phyloP scores from a whole-genome alignment of 23 red algal species.

The Pyropia haitanensis region DNA sequence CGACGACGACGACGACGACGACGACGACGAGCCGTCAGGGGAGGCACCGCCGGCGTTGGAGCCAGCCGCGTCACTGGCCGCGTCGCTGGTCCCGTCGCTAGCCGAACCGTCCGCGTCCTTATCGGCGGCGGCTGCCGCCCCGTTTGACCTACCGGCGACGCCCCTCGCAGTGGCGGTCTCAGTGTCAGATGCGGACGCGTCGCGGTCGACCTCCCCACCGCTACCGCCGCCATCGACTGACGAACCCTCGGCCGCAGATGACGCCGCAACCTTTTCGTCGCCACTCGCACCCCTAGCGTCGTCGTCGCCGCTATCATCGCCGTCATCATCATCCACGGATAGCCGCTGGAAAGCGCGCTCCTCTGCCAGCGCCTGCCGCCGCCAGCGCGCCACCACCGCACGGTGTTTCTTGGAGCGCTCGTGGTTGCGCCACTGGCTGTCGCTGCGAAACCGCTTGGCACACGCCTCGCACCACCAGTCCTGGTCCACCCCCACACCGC shows the following conservation, averaged over 20 bases:
- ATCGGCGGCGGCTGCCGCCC: too few relatives aligned
- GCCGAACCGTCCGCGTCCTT: too few relatives aligned
- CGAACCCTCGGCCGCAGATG: background rate
- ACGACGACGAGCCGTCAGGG: too few relatives aligned
- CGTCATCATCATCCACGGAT: background rate
- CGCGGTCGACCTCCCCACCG: background rate
- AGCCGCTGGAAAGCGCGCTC: background rate
- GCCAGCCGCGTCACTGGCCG: too few relatives aligned
- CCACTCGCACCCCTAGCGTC: background rate
- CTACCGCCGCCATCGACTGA: background rate
- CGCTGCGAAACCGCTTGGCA: conserved; percentile 62
- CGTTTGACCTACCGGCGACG: too few relatives aligned
- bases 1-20: too few relatives aligned
- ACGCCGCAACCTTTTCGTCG: background rate
- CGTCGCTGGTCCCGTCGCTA: too few relatives aligned
- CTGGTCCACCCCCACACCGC: conserved; percentile 4
- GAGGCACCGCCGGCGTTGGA: too few relatives aligned
- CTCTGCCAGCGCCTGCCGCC: conserved; percentile 17
- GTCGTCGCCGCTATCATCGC: background rate
- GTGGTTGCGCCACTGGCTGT: conserved; percentile 66
- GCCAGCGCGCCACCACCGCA: conserved; percentile 18
- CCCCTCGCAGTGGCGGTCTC: too few relatives aligned
- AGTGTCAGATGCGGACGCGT: too few relatives aligned
- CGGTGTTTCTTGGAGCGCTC: conserved; percentile 79
- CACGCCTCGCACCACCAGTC: conserved; percentile 65